A percentile compares a stretch with the other conserved stretches of the same genome.
Conservation (phyloP, 202 grass and related monocot species). For the Zizania palustris region DNA sequence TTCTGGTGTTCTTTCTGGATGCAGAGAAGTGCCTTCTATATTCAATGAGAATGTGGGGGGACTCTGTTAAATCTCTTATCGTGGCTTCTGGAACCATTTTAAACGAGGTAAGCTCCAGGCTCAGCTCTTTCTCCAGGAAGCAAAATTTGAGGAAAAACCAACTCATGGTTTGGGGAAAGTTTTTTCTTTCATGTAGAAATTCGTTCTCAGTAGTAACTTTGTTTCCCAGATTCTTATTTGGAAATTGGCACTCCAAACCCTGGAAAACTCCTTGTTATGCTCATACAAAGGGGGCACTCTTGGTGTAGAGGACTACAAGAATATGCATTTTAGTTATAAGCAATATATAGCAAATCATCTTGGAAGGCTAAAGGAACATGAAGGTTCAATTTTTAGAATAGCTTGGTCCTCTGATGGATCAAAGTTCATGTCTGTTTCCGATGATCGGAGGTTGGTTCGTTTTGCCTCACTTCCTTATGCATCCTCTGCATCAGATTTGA, state of each 20-base stretch:
- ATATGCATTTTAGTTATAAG: constrained; percentile 11
- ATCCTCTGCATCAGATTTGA: background rate
- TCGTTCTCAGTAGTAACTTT: background rate
- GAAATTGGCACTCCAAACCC: constrained; percentile 50
- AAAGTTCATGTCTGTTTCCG: constrained; percentile 86
- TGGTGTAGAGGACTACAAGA: constrained; percentile 10
- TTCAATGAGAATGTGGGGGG: constrained; percentile 81
- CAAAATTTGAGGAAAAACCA: background rate
- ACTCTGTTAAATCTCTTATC: constrained; percentile 48
- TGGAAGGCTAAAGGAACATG: constrained; percentile 66
- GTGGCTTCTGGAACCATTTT: constrained; percentile 89
- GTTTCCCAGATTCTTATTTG: constrained; percentile 76
- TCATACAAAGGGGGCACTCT: background rate
- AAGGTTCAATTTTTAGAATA: constrained; percentile 92
- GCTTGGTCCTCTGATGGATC: constrained; percentile 80
- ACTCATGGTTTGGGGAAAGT: background rate
- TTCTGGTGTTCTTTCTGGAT: constrained; percentile 16
- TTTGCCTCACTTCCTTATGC: constrained; percentile 8
- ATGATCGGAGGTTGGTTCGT: constrained; percentile 71
- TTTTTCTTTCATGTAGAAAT: background rate
- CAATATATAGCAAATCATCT: constrained; percentile 53
- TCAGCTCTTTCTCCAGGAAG: background rate
- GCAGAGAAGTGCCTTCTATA: constrained; percentile 83
- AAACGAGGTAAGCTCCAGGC: constrained; percentile 54
- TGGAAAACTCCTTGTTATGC: constrained; percentile 19